These are phyloP conservation scores for Pistacia atlantica DNA, from an alignment of 345 rosid genomes.

Conservation along the genomic window DNA sequence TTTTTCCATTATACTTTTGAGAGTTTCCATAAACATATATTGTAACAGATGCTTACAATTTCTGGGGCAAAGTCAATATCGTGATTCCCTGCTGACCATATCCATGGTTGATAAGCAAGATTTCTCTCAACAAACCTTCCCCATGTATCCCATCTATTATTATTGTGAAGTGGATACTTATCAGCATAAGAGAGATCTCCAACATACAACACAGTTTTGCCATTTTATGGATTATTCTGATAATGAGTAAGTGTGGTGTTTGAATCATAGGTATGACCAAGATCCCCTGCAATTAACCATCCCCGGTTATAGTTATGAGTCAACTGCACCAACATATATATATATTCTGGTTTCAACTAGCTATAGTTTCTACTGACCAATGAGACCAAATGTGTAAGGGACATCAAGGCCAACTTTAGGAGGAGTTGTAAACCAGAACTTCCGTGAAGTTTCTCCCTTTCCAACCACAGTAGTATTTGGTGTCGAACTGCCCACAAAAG, in stretches of 20 bases:
- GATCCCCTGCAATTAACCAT: conserved; percentile 64
- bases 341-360: neutral
- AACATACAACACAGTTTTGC: conserved; percentile 64
- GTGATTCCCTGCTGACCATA: conserved; percentile 92
- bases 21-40: too few relatives aligned
- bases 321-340: neutral
- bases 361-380: conserved; percentile 31
- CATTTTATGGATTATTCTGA: conserved; percentile 63
- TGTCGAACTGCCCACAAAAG: conserved; percentile 43
- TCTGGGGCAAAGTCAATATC: conserved; percentile 82
- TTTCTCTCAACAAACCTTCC: conserved; percentile 88
- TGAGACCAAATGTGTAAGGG: conserved; percentile 64
- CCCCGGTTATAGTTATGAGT: neutral
- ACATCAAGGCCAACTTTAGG: conserved; percentile 65
- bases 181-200: conserved; percentile 96
- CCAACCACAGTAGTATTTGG: conserved; percentile 69
- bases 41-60: conserved; percentile 40
- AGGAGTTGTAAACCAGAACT: conserved; percentile 78
- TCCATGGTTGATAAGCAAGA: conserved; percentile 94
- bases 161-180: conserved; percentile 63
- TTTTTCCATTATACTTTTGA: neutral
- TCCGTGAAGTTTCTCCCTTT: conserved; percentile 38
- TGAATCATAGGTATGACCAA: conserved; percentile 90
- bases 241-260: conserved; percentile 77
- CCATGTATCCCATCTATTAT: conserved; percentile 90